Base-by-base conservation (phyloP, 768 basidiomycete genomes). In the Trametes cingulata region DNA sequence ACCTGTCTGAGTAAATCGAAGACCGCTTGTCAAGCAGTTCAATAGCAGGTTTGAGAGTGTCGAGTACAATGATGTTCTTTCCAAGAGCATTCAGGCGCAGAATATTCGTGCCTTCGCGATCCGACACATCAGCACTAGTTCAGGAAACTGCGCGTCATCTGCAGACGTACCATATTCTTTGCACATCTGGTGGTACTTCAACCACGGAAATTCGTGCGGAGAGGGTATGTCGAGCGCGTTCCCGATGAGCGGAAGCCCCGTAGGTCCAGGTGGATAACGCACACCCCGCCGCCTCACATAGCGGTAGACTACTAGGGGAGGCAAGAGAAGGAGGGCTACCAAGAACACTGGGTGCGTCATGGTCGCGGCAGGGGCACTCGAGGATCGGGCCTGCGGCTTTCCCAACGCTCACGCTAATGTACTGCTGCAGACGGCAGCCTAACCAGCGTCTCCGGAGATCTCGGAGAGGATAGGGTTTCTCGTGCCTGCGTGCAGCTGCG, bases 11-110 rank as follows among this genome's bases (percentile, higher is more conserved):
- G 51, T 70, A 70, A 0, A 64, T 63, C 0, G 64, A 50, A 33
- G 66, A 65, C 1, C 69, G 63, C 40, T 65, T 72, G 45, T 71
- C 70, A 20, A 73, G 58, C 25, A 73, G 65, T 6, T 73, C 72
- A 0, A 39, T 22, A 13, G 67, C 67, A 2, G 66, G 63, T 27
- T 60, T 33, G 5, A 54, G 49, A 19, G 65, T 59, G 46, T 63
- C 65, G 29, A 73, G 41, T n/a, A 73, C 47, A 46, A 69, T 58
- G 35, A 71, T 58, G 10, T 48, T 50, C 13, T 20, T 54, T 1
- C 67, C 68, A 2, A 68, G 52, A 27, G 63, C 46, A 12, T 64
- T 61, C 15, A 69, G 39, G 29, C 53, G 57, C 19, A 71, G 48
- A 24, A 70, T 56, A 8, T 71, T 64, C 1, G 59, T 55, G 9